Evolutionary conservation across 208 protist species (phyloP).

Genomic region (Crithidia bombi): DNA sequence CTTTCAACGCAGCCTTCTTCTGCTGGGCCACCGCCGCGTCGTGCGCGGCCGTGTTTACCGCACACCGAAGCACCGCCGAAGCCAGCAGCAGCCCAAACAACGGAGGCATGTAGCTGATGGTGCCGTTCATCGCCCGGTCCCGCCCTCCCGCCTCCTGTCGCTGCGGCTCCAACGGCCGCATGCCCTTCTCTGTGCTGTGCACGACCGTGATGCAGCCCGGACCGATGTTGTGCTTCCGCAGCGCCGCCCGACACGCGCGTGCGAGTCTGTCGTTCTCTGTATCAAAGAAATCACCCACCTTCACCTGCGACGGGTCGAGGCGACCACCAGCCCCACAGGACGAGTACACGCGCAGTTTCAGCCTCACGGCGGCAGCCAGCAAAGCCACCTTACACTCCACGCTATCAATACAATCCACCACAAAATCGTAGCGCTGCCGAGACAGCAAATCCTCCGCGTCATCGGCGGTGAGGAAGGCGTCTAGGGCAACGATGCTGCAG

Average conservation of each 20-base stretch:
- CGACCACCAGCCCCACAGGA: constrained; percentile 87
- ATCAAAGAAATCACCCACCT: constrained; percentile 71
- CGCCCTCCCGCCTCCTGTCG: constrained; percentile 79
- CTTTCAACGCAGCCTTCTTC: constrained; percentile 40
- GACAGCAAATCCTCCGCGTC: constrained; percentile 78
- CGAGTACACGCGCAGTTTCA: constrained; percentile 67
- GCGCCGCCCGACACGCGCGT: constrained; percentile 60
- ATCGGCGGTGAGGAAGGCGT: constrained; percentile 67
- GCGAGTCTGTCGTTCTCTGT: constrained; percentile 84
- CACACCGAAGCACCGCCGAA: constrained; percentile 71
- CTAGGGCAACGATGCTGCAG: constrained; percentile 73
- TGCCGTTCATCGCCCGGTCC: constrained; percentile 85
- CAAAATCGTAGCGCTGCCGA: constrained; percentile 77
- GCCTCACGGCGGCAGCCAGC: constrained; percentile 58
- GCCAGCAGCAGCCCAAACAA: constrained; percentile 85
- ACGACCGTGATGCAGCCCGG: constrained; percentile 68
- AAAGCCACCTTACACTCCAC: constrained; percentile 89
- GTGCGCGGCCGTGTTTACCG: constrained; percentile 55
- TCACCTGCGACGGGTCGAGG: constrained; percentile 70
- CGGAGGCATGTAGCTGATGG: constrained; percentile 91
- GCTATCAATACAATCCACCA: constrained; percentile 93
- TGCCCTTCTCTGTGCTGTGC: constrained; percentile 65
- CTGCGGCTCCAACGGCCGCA: constrained; percentile 71
- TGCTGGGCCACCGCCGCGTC: constrained; percentile 41
- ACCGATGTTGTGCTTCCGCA: constrained; percentile 68